These are phyloP conservation scores for Penicillium daleae DNA, from an alignment of 495 filamentous ascomycete genomes.

Conservation along the genomic window DNA sequence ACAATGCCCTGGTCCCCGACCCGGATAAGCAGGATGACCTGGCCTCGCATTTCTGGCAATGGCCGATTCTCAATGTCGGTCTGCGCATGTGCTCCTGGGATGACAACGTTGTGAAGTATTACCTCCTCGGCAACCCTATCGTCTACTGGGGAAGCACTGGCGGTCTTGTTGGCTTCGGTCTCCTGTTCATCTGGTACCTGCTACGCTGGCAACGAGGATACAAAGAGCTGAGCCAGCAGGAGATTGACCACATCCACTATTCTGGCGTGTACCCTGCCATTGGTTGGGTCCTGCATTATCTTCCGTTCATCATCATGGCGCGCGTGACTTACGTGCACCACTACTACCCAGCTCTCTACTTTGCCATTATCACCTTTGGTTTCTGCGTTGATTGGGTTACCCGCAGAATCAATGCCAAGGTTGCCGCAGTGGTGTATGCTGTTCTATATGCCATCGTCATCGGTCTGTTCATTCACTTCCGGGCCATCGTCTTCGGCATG, in stretches of 20 bases:
- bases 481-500: slow-evolving; percentile 97
- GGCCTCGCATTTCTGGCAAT: slow-evolving; percentile 97
- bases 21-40: slow-evolving; percentile 99
- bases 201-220: slow-evolving; percentile 97
- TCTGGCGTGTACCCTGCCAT: slow-evolving; percentile 87
- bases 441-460: slow-evolving; percentile 72
- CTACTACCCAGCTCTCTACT: slow-evolving; percentile 99
- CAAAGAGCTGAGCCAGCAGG: slow-evolving; percentile 73
- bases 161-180: slow-evolving; percentile 70
- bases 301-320: slow-evolving; percentile 96
- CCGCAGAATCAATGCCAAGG: slow-evolving; percentile 59
- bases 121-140: slow-evolving; percentile 93
- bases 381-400: slow-evolving; percentile 87
- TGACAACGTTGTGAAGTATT: slow-evolving; percentile 93
- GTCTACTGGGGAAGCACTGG: slow-evolving; percentile 95
- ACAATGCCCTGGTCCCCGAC: slow-evolving; percentile 96
- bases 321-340: slow-evolving; percentile 99
- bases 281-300: slow-evolving; percentile 94
- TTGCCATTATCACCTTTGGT: slow-evolving; percentile 86
- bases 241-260: slow-evolving; percentile 94
- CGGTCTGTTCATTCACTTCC: slow-evolving; percentile 84
- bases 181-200: slow-evolving; percentile 80
- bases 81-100: slow-evolving; percentile 99
- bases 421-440: slow-evolving; percentile 66
- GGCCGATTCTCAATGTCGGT: slow-evolving; percentile 93